phyloP scores from a whole-genome alignment of 2,329 filamentous ascomycete genomes.

The Monilinia fructigena region DNA sequence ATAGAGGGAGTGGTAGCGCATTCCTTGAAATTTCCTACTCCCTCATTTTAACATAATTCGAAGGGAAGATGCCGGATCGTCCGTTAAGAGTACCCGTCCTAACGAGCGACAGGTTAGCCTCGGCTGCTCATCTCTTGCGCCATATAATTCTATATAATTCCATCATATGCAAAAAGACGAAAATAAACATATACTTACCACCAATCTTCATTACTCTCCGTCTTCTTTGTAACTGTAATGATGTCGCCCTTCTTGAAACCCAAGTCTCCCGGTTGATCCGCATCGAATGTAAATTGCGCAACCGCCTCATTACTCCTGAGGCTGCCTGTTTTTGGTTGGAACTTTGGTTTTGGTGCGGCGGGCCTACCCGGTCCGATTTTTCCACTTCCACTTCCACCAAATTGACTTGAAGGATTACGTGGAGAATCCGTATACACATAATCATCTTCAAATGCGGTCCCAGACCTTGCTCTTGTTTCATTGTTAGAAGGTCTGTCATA shows the following conservation, averaged over 20 bases:
- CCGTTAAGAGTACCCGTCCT: conserved; percentile 87
- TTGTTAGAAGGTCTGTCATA: conserved; percentile 60
- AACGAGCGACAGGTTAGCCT: conserved; percentile 20
- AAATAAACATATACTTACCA: conserved; percentile 58
- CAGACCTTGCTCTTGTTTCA: conserved; percentile 33
- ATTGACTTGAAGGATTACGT: conserved; percentile 39
- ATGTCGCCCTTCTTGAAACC: conserved; percentile 97
- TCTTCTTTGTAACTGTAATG: conserved; percentile 92
- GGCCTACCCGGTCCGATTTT: conserved; percentile 68
- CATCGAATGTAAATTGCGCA: conserved; percentile 90
- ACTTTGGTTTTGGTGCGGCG: conserved; percentile 85
- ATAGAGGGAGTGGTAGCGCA: background rate
- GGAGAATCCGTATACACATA: conserved; percentile 55
- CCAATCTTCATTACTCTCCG: conserved; percentile 93
- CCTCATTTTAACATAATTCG: conserved; percentile 70
- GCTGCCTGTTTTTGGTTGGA: conserved; percentile 57
- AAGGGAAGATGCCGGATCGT: conserved; percentile 89
- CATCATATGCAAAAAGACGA: background rate
- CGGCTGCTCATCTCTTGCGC: background rate
- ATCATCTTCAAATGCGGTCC: conserved; percentile 47
- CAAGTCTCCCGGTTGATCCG: conserved; percentile 87
- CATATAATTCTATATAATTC: too few relatives aligned
- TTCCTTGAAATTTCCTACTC: conserved; percentile 40
- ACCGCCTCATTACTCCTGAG: conserved; percentile 77
- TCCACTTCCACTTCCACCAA: conserved; percentile 41